These are phyloP conservation scores for Clonostachys rosea DNA, from an alignment of 2,329 filamentous ascomycete species.

Conservation along the genomic window DNA sequence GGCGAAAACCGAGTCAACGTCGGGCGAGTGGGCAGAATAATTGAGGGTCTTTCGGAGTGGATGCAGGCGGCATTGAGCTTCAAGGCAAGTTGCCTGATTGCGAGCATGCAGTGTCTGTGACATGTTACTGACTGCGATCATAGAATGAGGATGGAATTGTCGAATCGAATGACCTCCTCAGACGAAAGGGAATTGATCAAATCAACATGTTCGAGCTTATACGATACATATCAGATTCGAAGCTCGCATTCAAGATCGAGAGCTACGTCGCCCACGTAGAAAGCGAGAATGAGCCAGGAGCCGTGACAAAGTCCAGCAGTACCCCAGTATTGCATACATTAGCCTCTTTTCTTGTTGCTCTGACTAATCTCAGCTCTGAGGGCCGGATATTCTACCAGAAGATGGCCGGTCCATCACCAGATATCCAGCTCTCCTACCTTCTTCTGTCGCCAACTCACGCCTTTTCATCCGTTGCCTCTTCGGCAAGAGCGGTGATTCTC, in stretches of 20 bases:
- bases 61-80: slow-evolving; percentile 48
- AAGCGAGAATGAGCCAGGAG: slow-evolving; percentile 29
- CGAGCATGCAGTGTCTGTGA: neutral
- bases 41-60: slow-evolving; percentile 73
- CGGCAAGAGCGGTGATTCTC: slow-evolving; percentile 81
- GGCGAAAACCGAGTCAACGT: slow-evolving; percentile 90
- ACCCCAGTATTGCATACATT: slow-evolving; percentile 51
- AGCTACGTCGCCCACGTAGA: slow-evolving; percentile 69
- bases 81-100: slow-evolving; percentile 29
- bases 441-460: slow-evolving; percentile 88
- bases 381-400: slow-evolving; percentile 63
- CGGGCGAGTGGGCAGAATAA: slow-evolving; percentile 76
- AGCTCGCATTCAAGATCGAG: slow-evolving; percentile 90
- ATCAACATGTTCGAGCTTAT: slow-evolving; percentile 91
- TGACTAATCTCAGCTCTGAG: slow-evolving; percentile 80
- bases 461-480: slow-evolving; percentile 81
- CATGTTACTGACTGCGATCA: neutral
- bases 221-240: slow-evolving; percentile 85
- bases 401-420: slow-evolving; percentile 21
- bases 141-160: slow-evolving; percentile 59
- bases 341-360: slow-evolving; percentile 64
- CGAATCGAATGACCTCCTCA: slow-evolving; percentile 66
- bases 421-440: slow-evolving; percentile 73
- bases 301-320: slow-evolving; percentile 11
- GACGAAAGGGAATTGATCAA: slow-evolving; percentile 85